phyloP scores from a whole-genome alignment of 208 protist species.

The Trypanosoma melophagium region DNA sequence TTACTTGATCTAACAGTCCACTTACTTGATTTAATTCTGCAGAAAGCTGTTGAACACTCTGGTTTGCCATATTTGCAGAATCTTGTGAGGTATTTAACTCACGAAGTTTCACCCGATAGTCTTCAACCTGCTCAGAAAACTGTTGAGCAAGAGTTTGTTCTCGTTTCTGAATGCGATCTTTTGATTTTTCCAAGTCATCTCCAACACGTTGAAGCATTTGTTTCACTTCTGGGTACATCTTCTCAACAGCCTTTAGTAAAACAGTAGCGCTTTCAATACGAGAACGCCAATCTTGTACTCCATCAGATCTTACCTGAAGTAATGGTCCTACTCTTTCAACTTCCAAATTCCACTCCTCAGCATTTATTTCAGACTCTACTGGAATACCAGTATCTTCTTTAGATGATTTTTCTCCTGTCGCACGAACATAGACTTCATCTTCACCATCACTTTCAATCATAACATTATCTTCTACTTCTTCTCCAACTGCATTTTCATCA shows the following conservation, averaged over 20 bases:
- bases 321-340: slow-evolving; percentile 85
- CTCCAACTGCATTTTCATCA: slow-evolving; percentile 52
- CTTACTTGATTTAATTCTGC: slow-evolving; percentile 88
- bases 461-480: slow-evolving; percentile 82
- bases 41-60: slow-evolving; percentile 87
- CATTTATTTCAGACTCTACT: slow-evolving; percentile 64
- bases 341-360: slow-evolving; percentile 88
- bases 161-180: slow-evolving; percentile 87
- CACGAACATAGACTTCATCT: slow-evolving; percentile 76
- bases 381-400: slow-evolving; percentile 46
- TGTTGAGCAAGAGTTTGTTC: slow-evolving; percentile 89
- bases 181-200: slow-evolving; percentile 85
- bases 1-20: slow-evolving; percentile 82
- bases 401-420: slow-evolving; percentile 35
- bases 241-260: slow-evolving; percentile 84
- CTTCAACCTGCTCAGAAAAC: slow-evolving; percentile 87
- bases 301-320: slow-evolving; percentile 63
- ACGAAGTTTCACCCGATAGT: slow-evolving; percentile 85
- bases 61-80: slow-evolving; percentile 69
- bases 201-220: slow-evolving; percentile 77
- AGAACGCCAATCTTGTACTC: slow-evolving; percentile 81
- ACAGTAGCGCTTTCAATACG: slow-evolving; percentile 77
- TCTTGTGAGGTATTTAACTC: slow-evolving; percentile 84
- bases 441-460: slow-evolving; percentile 88
- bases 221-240: slow-evolving; percentile 89